phyloP scores from a whole-genome alignment of 2,329 filamentous ascomycete species.

The Dothideomycetes sp. region DNA sequence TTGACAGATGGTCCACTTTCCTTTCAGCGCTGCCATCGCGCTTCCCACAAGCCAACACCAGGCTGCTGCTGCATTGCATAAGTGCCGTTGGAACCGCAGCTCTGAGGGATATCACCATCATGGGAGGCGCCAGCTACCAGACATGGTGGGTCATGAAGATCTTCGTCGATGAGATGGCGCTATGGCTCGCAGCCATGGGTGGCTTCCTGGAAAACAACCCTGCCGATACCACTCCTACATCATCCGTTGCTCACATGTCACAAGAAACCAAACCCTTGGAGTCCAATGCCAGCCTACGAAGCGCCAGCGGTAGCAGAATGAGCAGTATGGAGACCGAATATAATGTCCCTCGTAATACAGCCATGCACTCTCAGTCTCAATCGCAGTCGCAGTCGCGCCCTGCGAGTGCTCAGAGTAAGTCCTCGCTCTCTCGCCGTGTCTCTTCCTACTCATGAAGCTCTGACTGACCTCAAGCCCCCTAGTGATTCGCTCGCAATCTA shows the following conservation, averaged over 20 bases:
- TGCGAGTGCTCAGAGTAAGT: conserved; percentile 15
- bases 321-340: conserved; percentile 24
- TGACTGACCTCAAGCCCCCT: conserved; percentile 10
- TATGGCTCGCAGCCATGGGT: conserved; percentile 81
- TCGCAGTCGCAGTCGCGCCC: conserved; percentile 10
- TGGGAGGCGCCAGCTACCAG: conserved; percentile 71
- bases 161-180: conserved; percentile 89
- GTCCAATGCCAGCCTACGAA: conserved; percentile 15
- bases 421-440: not conserved
- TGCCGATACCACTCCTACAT: not conserved
- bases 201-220: conserved; percentile 61
- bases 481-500: conserved; percentile 16
- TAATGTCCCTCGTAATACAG: conserved; percentile 8
- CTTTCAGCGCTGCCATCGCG: conserved; percentile 57
- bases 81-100: conserved; percentile 67
- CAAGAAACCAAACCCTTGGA: conserved; percentile 5
- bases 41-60: conserved; percentile 64
- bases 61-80: conserved; percentile 67
- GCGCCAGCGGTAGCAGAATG: conserved; percentile 25
- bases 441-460: conserved; percentile 4
- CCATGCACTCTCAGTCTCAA: too few relatives aligned
- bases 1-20: conserved; percentile 72
- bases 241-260: conserved; percentile 1
- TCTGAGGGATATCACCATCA: conserved; percentile 71
- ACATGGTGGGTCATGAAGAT: conserved; percentile 94